These are phyloP conservation scores for Typha latifolia DNA, from an alignment of 176 grass and related monocot genomes.

Conservation along the genomic window DNA sequence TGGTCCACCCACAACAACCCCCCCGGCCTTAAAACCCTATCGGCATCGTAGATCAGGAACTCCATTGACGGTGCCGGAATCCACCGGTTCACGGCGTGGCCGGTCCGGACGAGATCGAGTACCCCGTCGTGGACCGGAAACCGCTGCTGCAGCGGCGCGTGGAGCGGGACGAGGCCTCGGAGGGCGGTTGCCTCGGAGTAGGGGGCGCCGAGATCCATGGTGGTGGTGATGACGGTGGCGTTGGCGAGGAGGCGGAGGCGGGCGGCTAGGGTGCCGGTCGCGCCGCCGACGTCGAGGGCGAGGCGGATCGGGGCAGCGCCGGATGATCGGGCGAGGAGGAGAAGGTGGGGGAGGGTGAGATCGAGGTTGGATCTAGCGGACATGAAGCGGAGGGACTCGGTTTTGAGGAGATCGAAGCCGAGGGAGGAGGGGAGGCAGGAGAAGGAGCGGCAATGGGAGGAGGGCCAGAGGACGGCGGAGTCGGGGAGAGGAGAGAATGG, in stretches of 20 bases:
- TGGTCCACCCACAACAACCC: conserved; percentile 86
- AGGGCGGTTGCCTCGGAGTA: conserved; percentile 76
- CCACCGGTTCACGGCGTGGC: conserved; percentile 94
- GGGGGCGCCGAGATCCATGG: conserved; percentile 70
- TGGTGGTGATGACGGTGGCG: conserved; percentile 72
- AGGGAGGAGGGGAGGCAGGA: conserved; percentile 40
- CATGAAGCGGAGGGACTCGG: conserved; percentile 50
- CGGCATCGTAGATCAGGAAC: conserved; percentile 87
- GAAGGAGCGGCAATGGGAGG: conserved; percentile 36
- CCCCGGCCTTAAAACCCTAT: conserved; percentile 61
- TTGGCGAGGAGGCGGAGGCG: conserved; percentile 61
- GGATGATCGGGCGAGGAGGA: conserved; percentile 53
- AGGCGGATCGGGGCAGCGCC: conserved; percentile 70
- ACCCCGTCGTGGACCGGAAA: conserved; percentile 64
- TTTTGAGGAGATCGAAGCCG: conserved; percentile 44
- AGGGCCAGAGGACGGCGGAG: conserved; percentile 45
- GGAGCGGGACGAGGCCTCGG: conserved; percentile 62
- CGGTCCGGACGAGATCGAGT: conserved; percentile 75
- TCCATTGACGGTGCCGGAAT: conserved; percentile 65
- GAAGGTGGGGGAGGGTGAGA: conserved; percentile 74
- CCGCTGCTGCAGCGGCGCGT: conserved; percentile 82
- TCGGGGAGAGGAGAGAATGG: conserved; percentile 23
- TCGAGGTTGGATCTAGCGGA: conserved; percentile 39
- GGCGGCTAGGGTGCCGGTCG: conserved; percentile 61
- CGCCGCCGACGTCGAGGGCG: conserved; percentile 73